phyloP scores from a whole-genome alignment of 345 rosid genomes.

The Euclidium syriacum region DNA sequence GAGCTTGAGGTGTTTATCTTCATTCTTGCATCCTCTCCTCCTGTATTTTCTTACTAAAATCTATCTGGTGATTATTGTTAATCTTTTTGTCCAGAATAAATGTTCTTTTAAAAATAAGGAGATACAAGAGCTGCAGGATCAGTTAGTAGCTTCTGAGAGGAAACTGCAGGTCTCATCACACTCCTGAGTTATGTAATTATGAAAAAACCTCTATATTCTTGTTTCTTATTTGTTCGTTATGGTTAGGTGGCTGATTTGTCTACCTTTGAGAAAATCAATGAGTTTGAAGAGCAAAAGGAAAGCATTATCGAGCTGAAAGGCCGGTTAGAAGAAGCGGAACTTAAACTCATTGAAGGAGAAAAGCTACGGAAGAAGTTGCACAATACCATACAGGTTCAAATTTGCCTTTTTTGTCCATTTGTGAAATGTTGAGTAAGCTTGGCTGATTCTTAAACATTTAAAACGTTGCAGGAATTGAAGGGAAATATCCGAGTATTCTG shows the following conservation, averaged over 20 bases:
- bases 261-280: slow-evolving; percentile 63
- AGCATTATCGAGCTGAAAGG: slow-evolving; percentile 52
- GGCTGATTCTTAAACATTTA: slow-evolving; percentile 2
- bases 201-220: neutral
- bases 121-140: slow-evolving; percentile 60
- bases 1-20: slow-evolving; percentile 68
- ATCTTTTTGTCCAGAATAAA: slow-evolving; percentile 44
- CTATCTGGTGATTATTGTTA: neutral
- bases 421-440: neutral
- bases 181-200: slow-evolving; percentile 3
- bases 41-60: neutral
- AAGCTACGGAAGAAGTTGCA: slow-evolving; percentile 88
- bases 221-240: neutral
- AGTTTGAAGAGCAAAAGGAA: slow-evolving; percentile 65
- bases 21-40: slow-evolving; percentile 5
- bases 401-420: neutral
- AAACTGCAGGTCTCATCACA: slow-evolving; percentile 55
- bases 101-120: slow-evolving; percentile 64
- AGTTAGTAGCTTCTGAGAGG: slow-evolving; percentile 58
- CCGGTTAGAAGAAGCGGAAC: slow-evolving; percentile 75
- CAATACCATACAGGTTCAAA: slow-evolving; percentile 81
- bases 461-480: slow-evolving; percentile 71
- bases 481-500: slow-evolving; percentile 99
- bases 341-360: slow-evolving; percentile 87
- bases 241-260: slow-evolving; percentile 73